These are phyloP conservation scores for Termitomyces sp. DNA, from an alignment of 768 basidiomycete genomes.

Conservation along the genomic window DNA sequence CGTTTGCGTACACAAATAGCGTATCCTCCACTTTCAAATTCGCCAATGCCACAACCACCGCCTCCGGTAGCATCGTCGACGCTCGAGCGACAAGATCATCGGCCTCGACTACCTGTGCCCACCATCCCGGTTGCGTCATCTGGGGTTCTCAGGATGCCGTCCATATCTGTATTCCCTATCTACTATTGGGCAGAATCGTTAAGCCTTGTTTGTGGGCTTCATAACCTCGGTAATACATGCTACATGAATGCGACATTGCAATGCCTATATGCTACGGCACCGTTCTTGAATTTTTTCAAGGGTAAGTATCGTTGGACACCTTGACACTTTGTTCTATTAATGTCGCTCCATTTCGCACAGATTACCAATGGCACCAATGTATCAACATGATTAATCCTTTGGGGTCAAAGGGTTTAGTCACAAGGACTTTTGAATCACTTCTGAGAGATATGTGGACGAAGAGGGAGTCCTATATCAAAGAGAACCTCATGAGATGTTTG, in stretches of 20 bases:
- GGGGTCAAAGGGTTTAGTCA: conserved; percentile 82
- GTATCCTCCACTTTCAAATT: conserved; percentile 71
- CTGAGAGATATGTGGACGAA: conserved; percentile 86
- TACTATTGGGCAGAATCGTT: conserved; percentile 80
- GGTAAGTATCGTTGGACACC: conserved; percentile 40
- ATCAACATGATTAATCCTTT: conserved; percentile 84
- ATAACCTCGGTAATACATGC: conserved; percentile 96
- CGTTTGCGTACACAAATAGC: conserved; percentile 56
- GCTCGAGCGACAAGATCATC: conserved; percentile 71
- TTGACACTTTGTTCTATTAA: conserved; percentile 6
- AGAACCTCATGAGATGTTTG: conserved; percentile 74
- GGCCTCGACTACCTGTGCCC: conserved; percentile 47
- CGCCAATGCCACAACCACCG: conserved; percentile 66
- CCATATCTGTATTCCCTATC: conserved; percentile 63
- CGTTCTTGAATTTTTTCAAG: conserved; percentile 89
- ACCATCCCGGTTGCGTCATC: conserved; percentile 32
- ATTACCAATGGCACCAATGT: conserved; percentile 75
- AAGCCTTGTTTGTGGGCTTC: conserved; percentile 79
- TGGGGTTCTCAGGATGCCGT: conserved; percentile 59
- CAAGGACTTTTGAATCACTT: conserved; percentile 76
- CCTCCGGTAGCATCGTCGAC: conserved; percentile 68
- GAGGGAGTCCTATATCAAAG: conserved; percentile 64
- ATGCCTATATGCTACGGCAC: conserved; percentile 91
- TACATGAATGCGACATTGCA: conserved; percentile 99
- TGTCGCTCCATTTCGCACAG: conserved; percentile 25